Percentiles rank a stretch among this genome's conserved stretches.
Evolutionary conservation across 2,329 filamentous ascomycete genomes (phyloP).

Genomic region (Xylariaceae sp.): DNA sequence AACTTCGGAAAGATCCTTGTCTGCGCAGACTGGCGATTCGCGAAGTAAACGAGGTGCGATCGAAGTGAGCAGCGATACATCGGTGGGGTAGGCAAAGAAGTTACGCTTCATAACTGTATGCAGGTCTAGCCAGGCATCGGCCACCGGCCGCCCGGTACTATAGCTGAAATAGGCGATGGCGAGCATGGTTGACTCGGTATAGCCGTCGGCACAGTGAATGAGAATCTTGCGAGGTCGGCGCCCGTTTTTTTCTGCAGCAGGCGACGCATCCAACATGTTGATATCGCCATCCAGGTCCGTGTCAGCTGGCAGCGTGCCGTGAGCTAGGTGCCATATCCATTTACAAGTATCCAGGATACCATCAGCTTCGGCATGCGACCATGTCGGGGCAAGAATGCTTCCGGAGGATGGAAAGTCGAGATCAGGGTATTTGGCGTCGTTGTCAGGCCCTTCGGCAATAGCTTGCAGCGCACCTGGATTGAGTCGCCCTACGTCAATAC

Average conservation of each 20-base stretch:
- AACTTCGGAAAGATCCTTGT: constrained; percentile 59
- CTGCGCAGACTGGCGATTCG: constrained; percentile 65
- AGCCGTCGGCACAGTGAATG: constrained; percentile 93
- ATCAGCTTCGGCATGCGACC: constrained; percentile 82
- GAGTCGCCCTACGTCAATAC: constrained; percentile 81
- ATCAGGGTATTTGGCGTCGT: constrained; percentile 47
- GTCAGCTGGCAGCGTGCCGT: constrained; percentile 58
- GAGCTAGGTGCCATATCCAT: constrained; percentile 86
- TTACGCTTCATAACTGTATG: constrained; percentile 84
- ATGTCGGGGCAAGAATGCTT: constrained; percentile 85
- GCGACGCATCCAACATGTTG: constrained; percentile 46
- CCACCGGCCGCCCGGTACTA: constrained; percentile 78
- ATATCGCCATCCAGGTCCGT: constrained; percentile 49
- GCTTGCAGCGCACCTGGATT: constrained; percentile 70
- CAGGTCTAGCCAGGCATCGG: constrained; percentile 85
- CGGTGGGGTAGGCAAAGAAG: constrained; percentile 94
- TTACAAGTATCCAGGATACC: constrained; percentile 84
- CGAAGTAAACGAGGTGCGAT: constrained; percentile 78
- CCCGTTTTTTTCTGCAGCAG: constrained; percentile 41
- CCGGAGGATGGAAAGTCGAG: constrained; percentile 93
- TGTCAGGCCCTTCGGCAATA: constrained; percentile 62
- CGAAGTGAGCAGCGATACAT: constrained; percentile 79
- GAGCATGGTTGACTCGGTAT: constrained; percentile 91
- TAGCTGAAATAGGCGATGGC: constrained; percentile 94
- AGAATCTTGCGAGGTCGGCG: constrained; percentile 70